Evolutionary conservation across 768 basidiomycete genomes (phyloP), one percentile per base, ranked within the genome.

Genomic region (Clavulina sp.): DNA sequence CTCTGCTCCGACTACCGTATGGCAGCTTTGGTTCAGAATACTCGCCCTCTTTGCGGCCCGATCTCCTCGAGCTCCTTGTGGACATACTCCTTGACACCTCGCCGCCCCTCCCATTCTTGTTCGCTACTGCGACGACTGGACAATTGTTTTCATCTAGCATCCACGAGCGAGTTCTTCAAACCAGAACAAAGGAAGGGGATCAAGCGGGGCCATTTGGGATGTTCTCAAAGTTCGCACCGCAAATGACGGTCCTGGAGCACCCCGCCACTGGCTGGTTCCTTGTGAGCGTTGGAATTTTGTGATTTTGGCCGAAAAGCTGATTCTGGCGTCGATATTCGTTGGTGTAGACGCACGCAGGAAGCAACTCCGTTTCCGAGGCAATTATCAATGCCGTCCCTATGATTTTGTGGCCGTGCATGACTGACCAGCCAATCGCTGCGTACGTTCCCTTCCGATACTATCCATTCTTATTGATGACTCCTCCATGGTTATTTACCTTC

Each of bases 331-430:
- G 26, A 46, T 26, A 13, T 9, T 13, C 43, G 26, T 9, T 9
- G 13, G 13, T n/a, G n/a, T 24, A 46, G 43, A 46, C 43, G 26
- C 43, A 46, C 26, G 24, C 16, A 9, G 43, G 43, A 16, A 28
- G 16, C 16, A 24, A 24, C 9, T 13, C 13, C 13, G 26, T 46
- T 9, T 16, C 13, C 24, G 43, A 46, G 24, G 13, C 43, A 9
- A 46, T 46, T 24, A 46, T 46, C 26, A 46, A 26, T 24, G 26
- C 9, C 13, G 43, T 46, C 26, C 43, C 43, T 13, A 46, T 46
- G 43, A 24, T 46, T 28, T 28, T 13, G 9, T 46, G 43, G 43
- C 43, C 43, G 24, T 46, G 43, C 43, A 46, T 46, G 43, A 46
- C 43, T 24, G 43, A 46, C 26, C 43, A 46, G 43, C 43, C 43